Conservation (phyloP, 1,284 basidiomycete genomes). For the Papiliotrema terrestris region DNA sequence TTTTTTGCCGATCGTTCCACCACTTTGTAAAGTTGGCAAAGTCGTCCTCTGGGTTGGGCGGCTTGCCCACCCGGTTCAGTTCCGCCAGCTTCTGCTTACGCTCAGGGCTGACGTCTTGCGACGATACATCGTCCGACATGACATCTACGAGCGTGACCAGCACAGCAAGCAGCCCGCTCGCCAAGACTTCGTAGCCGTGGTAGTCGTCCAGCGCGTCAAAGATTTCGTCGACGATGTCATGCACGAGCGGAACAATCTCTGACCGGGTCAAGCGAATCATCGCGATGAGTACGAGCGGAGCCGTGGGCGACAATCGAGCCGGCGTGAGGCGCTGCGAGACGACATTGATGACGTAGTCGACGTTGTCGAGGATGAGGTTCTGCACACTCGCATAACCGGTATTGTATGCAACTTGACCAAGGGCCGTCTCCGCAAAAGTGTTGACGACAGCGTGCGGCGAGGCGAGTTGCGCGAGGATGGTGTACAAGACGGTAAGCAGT, state of each 20-base stretch:
- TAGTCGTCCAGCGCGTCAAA: conserved; percentile 90
- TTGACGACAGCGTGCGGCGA: conserved; percentile 65
- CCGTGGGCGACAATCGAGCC: conserved; percentile 62
- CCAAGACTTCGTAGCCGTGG: conserved; percentile 70
- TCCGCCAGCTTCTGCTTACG: conserved; percentile 23
- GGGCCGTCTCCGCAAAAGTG: conserved; percentile 64
- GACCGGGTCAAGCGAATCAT: conserved; percentile 79
- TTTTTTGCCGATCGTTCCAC: conserved; percentile 57
- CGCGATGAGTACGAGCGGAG: conserved; percentile 64
- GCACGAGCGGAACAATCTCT: conserved; percentile 77
- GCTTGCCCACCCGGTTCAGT: conserved; percentile 45
- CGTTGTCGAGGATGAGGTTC: conserved; percentile 83
- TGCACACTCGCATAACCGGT: conserved; percentile 77
- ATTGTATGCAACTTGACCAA: conserved; percentile 64
- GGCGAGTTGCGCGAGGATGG: conserved; percentile 73
- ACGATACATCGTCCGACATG: conserved; percentile 63
- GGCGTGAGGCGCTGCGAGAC: conserved; percentile 74
- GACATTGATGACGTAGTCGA: conserved; percentile 87
- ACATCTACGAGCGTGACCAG: conserved; percentile 84
- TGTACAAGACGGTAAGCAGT: conserved; percentile 77
- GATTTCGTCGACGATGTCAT: conserved; percentile 89
- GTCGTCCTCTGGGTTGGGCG: conserved; percentile 38
- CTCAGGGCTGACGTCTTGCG: conserved; percentile 34
- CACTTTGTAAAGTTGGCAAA: conserved; percentile 60
- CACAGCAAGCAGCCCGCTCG: conserved; percentile 55